Evolutionary conservation across 257 asterid genomes (phyloP), one percentile per base, ranked within the genome.

Genomic region (Solanum ahanhuiri): DNA sequence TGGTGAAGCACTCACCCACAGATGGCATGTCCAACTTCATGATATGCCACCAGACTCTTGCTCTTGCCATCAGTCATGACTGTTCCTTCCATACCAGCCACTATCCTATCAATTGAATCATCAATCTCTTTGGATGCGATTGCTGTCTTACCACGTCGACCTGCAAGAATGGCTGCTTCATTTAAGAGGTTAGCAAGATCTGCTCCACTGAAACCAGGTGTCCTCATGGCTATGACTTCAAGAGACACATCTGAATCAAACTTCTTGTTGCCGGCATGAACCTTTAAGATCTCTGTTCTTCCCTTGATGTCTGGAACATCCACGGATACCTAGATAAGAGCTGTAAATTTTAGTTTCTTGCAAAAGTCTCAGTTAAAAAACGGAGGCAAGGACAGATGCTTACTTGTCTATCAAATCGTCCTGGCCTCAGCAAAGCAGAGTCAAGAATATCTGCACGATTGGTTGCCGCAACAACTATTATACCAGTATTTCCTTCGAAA

Each of bases 41-140:
- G 99, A 92, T 97, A 97, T 9, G 99, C 98, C 85, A 97, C 98
- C 9, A 97, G 94, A 91, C 98, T 97, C 89, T 97, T 97, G 95
- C 99, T 95, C 94, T 97, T 97, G 73, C 99, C 99, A 88, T 97
- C 99, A 41, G 99, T 97, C 99, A 97, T 97, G 43, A 93, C 93
- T 51, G 98, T 97, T 60, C 99, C 98, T 89, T 97, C 99, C 99
- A 97, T 97, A 76, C 99, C 99, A 20, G 99, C 99, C 83, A 97
- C 99, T 57, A 95, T 97, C 91, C 99, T 93, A 87, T 97, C 99
- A 86, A 97, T 97, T 12, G 99, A 95, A 86, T 97, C 99, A 87
- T 97, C 99, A 58, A 95, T 92, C 89, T 97, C 99, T 92, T 94
- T 95, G 23, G 98, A 93, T 30, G 99, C 90, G 43, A 97, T 95